Base-by-base conservation (phyloP, 1,284 basidiomycete genomes). In the Coniophora puteana region DNA sequence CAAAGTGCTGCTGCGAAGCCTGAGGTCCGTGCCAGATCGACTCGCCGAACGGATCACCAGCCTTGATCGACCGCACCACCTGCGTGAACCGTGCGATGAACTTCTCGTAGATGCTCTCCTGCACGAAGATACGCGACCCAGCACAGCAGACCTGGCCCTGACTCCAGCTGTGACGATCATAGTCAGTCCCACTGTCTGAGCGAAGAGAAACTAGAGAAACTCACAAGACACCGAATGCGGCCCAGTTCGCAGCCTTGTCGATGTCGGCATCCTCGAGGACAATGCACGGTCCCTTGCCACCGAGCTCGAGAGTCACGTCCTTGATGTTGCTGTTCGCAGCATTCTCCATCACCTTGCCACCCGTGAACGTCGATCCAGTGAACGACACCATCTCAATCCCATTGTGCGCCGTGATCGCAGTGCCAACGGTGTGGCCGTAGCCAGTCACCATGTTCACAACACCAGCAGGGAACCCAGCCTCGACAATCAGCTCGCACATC, bases 1-100 rank as follows among this genome's bases (percentile, higher is more conserved):
- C 65, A 47, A 62, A 76, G 47, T 76, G 74, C 22, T 65, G 57
- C 49, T 78, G 58, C 18, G 76, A 81, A 38, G 88, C 80, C 64
- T 86, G 83, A 4, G 87, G 85, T 39, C 86, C 86, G 62, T 86
- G 83, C 68, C 79, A 80, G 31, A 77, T 75, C 43, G 74, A 71
- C 14, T 54, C 53, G 23, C 61, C 66, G 69, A 89, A 87, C 27
- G 86, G 83, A 65, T 85, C 76, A 38, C 80, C 83, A 49, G 82
- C 70, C 58, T 76, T 76, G 53, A 73, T 50, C 12, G 62, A 49
- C 54, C 69, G 65, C 47, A 74, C 66, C 57, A 72, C 62, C 38
- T 63, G 65, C 10, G 71, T 71, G 57, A 81, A 78, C 31, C 52
- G 54, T 25, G 51, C 36, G 21, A 73, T 49, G 63, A 79, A 78